These are phyloP conservation scores for Roridomyces roridus DNA, from an alignment of 768 basidiomycete species.

Conservation along the genomic window DNA sequence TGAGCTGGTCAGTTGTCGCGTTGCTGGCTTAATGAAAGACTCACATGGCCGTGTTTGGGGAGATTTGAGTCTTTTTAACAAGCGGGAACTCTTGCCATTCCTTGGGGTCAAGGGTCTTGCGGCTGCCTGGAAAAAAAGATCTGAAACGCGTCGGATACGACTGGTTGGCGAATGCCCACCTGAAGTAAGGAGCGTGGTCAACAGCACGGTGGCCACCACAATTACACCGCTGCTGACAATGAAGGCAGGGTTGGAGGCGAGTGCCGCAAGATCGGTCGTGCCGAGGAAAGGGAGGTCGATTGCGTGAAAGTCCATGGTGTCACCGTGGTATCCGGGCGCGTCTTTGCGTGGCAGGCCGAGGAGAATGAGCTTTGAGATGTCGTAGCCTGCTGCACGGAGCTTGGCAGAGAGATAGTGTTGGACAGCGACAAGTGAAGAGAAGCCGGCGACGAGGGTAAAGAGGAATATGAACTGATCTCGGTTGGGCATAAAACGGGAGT, in stretches of 20 bases:
- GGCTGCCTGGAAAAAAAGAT: conserved; percentile 32
- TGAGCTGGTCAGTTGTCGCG: conserved; percentile 35
- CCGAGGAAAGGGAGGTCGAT: conserved; percentile 44
- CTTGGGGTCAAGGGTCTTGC: conserved; percentile 74
- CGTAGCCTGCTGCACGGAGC: conserved; percentile 62
- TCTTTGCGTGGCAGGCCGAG: conserved; percentile 54
- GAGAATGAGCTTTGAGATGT: conserved; percentile 65
- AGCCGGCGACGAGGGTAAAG: conserved; percentile 53
- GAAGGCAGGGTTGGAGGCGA: conserved; percentile 51
- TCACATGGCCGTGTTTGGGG: conserved; percentile 95
- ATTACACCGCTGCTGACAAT: conserved; percentile 58
- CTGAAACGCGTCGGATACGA: conserved; percentile 21
- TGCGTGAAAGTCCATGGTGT: conserved; percentile 36
- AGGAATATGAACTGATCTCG: conserved; percentile 61
- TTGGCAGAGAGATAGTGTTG: conserved; percentile 46
- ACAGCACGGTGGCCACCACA: conserved; percentile 52
- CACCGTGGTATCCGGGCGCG: conserved; percentile 31
- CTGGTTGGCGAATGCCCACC: conserved; percentile 34
- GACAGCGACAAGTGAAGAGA: conserved; percentile 52
- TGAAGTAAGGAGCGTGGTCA: conserved; percentile 56
- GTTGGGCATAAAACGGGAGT: conserved; percentile 60
- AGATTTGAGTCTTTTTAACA: conserved; percentile 79
- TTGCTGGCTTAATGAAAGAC: not conserved
- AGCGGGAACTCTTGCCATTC: conserved; percentile 87
- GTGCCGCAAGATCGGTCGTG: conserved; percentile 43